phyloP scores from a whole-genome alignment of 176 grass and related monocot species.

The Echinochloa phyllopogon region DNA sequence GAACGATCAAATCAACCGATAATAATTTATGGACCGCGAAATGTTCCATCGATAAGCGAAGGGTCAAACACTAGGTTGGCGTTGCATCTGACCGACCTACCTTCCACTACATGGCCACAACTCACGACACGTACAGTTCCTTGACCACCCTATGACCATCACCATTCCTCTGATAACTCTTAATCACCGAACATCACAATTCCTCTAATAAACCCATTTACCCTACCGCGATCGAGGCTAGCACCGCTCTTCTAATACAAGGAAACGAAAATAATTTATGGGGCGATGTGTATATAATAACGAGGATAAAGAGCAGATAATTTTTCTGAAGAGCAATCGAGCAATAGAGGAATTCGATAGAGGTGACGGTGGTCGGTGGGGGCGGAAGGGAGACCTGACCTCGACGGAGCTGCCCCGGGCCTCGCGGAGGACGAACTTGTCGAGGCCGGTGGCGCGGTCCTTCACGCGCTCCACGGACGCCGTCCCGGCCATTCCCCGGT shows the following conservation, averaged over 20 bases:
- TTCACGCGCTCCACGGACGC: conserved; percentile 47
- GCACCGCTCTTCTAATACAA: not conserved
- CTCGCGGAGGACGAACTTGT: conserved; percentile 56
- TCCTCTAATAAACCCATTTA: not conserved
- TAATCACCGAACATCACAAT: not conserved
- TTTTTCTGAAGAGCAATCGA: not conserved
- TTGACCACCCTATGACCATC: not conserved
- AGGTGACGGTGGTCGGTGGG: not conserved
- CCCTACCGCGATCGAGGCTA: not conserved
- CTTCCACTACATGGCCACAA: conserved; percentile 35
- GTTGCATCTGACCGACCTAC: conserved; percentile 25
- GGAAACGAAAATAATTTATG: not conserved
- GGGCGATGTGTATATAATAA: too few relatives aligned
- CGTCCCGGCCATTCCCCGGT: conserved; percentile 33
- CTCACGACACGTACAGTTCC: conserved; percentile 5
- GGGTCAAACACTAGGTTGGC: conserved; percentile 30
- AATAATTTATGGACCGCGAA: conserved; percentile 20
- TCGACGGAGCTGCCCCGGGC: conserved; percentile 48
- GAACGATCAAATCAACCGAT: conserved; percentile 27
- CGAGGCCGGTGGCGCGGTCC: conserved; percentile 48
- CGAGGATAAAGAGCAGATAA: not conserved
- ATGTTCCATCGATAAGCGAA: conserved; percentile 17
- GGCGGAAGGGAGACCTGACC: conserved; percentile 34
- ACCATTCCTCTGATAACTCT: not conserved
- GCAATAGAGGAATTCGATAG: not conserved